These are phyloP conservation scores for Ceratobasidium sp. DNA, from an alignment of 1,284 basidiomycete genomes.

Conservation along the genomic window DNA sequence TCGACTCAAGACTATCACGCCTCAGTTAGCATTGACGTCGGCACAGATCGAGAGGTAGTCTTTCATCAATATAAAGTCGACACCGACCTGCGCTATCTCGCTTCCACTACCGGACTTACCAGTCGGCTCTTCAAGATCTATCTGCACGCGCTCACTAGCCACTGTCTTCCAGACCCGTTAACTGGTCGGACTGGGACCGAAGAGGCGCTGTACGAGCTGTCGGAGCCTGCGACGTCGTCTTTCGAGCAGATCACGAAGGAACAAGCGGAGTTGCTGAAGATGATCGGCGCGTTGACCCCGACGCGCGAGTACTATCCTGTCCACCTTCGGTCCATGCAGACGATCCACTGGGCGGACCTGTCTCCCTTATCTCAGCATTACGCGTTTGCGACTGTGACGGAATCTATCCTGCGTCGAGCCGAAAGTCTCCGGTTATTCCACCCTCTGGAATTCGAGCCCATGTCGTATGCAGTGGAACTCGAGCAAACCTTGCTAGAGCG, in stretches of 20 bases:
- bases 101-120: conserved; percentile 55
- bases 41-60: not conserved
- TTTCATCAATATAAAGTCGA: conserved; percentile 60
- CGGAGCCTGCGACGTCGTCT: conserved; percentile 59
- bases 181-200: conserved; percentile 63
- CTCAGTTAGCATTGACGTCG: conserved; percentile 14
- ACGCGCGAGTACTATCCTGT: conserved; percentile 59
- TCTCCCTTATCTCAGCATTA: conserved; percentile 56
- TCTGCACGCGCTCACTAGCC: conserved; percentile 63
- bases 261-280: conserved; percentile 55
- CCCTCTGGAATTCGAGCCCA: not conserved
- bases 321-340: conserved; percentile 60
- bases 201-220: conserved; percentile 61
- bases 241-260: conserved; percentile 57
- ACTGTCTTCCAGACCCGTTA: conserved; percentile 63
- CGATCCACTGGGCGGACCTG: conserved; percentile 56
- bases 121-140: conserved; percentile 60
- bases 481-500: conserved; percentile 3
- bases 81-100: conserved; percentile 58
- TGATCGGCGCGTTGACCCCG: conserved; percentile 59
- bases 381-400: conserved; percentile 50
- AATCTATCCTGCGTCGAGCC: conserved; percentile 9
- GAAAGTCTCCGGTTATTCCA: conserved; percentile 23
- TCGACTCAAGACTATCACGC: conserved; percentile 38
- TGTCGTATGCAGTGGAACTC: not conserved